phyloP scores from a whole-genome alignment of 106 monocot genomes.

The Amphibolis antarctica region DNA sequence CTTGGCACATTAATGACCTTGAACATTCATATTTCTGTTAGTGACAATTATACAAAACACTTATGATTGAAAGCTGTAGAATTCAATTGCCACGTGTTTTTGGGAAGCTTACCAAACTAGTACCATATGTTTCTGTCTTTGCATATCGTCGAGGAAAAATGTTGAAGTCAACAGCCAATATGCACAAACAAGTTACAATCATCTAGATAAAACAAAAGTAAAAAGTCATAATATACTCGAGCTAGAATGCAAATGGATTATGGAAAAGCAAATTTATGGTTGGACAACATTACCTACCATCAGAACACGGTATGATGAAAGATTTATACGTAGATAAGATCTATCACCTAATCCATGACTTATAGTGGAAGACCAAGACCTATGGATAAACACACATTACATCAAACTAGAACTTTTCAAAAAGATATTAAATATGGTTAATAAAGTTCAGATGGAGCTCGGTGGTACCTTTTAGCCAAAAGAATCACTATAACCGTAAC shows the following conservation, averaged over 20 bases:
- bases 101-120: slow-evolving; percentile 49
- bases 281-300: slow-evolving; percentile 33
- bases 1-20: too few species aligned
- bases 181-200: slow-evolving; percentile 77
- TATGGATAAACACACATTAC: neutral
- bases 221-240: neutral
- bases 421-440: neutral
- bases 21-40: too few species aligned
- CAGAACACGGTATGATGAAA: slow-evolving; percentile 80
- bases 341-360: neutral
- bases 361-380: neutral
- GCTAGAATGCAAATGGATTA: neutral
- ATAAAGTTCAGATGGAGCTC: slow-evolving; percentile 4
- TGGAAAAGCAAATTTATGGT: neutral
- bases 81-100: too few species aligned
- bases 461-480: slow-evolving; percentile 42
- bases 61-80: too few species aligned
- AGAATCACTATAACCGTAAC: slow-evolving; percentile 35
- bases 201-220: slow-evolving; percentile 33
- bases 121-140: slow-evolving; percentile 95
- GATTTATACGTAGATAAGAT: slow-evolving; percentile 30
- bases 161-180: slow-evolving; percentile 93
- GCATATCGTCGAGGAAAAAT: slow-evolving; percentile 92
- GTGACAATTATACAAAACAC: too few species aligned
- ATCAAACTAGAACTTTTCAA: neutral